A percentile compares a stretch with the other conserved stretches of the same genome.
Evolutionary conservation across 371 early-diverging fungal genomes (phyloP).

Genomic region (Apophysomyces variabilis): DNA sequence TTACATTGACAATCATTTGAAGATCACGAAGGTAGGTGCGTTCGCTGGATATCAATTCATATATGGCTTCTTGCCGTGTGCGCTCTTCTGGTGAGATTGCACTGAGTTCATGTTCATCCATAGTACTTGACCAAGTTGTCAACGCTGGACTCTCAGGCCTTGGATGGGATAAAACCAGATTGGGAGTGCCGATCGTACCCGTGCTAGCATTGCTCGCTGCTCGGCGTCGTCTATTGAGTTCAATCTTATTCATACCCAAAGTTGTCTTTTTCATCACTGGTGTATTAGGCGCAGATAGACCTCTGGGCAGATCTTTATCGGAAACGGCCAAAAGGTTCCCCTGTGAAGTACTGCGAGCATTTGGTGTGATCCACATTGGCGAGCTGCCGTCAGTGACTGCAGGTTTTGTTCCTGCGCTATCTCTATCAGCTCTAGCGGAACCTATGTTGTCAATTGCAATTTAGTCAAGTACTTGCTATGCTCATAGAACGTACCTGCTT

Average conservation of each 20-base stretch:
- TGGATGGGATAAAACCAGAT: conserved; percentile 16
- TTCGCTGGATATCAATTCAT: conserved; percentile 87
- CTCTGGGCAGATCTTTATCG: conserved; percentile 23
- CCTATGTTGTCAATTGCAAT: neutral
- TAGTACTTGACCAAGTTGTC: conserved; percentile 50
- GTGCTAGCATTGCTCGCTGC: conserved; percentile 50
- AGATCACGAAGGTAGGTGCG: conserved; percentile 81
- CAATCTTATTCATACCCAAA: conserved; percentile 30
- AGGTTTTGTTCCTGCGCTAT: neutral
- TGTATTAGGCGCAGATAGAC: conserved; percentile 47
- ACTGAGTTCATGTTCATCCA: conserved; percentile 44
- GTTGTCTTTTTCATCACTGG: conserved; percentile 47
- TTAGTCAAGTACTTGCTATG: neutral
- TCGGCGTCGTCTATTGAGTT: conserved; percentile 40
- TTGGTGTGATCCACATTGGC: neutral
- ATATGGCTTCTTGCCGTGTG: conserved; percentile 88
- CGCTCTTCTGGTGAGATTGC: conserved; percentile 62
- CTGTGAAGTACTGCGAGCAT: conserved; percentile 5
- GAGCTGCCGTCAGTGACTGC: neutral
- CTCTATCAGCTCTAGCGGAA: neutral
- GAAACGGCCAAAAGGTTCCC: conserved; percentile 15
- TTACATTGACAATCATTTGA: conserved; percentile 79
- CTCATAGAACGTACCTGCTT: conserved; percentile 25
- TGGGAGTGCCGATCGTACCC: conserved; percentile 17
- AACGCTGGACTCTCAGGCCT: conserved; percentile 34